Evolutionary conservation across 2,329 filamentous ascomycete genomes (phyloP).

Genomic region (Diaporthe destruens): DNA sequence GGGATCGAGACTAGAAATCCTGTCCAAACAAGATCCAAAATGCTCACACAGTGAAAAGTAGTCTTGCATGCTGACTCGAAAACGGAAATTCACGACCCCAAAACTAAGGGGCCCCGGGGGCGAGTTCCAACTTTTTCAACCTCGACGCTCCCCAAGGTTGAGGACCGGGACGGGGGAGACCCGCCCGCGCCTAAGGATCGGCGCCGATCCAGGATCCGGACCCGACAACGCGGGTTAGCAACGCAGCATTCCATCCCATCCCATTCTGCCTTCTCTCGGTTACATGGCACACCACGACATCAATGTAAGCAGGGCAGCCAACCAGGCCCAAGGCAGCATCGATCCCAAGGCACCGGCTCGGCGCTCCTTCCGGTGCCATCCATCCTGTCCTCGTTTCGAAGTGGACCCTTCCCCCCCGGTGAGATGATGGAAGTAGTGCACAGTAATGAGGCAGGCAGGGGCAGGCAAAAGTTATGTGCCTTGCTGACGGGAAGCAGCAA

Average conservation of each 20-base stretch:
- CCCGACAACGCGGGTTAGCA: slow-evolving; percentile 5
- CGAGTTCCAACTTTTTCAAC: neutral
- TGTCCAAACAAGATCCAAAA: neutral
- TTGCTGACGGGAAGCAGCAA: neutral
- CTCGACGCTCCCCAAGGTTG: too few species aligned
- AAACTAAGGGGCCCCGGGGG: too few species aligned
- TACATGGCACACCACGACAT: neutral
- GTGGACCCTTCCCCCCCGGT: neutral
- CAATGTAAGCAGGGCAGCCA: neutral
- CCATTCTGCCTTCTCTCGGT: neutral
- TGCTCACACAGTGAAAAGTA: neutral
- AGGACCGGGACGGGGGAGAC: neutral
- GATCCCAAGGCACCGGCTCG: neutral
- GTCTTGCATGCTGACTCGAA: neutral
- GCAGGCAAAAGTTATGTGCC: too few species aligned
- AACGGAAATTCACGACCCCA: neutral
- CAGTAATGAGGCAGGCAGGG: too few species aligned
- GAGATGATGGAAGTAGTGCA: neutral
- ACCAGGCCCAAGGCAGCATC: neutral
- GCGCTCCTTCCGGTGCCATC: neutral
- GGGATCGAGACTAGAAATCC: neutral
- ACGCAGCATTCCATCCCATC: neutral
- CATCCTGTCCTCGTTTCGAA: neutral
- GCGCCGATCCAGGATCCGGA: slow-evolving; percentile 4
- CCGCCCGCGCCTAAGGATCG: neutral